phyloP scores from a whole-genome alignment of 2,329 filamentous ascomycete species.

The Colletotrichum costaricense region DNA sequence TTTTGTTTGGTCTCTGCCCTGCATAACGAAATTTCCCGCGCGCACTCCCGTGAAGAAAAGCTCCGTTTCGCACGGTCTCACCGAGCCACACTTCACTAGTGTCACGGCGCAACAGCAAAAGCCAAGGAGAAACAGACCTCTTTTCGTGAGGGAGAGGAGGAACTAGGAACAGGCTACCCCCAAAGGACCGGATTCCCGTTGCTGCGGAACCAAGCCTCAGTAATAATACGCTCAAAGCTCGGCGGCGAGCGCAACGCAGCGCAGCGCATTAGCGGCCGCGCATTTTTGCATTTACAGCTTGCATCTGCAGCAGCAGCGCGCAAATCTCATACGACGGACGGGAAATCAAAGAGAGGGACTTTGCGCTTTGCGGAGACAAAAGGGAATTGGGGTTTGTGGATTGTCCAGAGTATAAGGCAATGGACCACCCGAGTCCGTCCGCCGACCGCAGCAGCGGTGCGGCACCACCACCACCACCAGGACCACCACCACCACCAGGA shows the following conservation, averaged over 20 bases:
- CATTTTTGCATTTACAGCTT: background rate
- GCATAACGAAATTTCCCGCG: background rate
- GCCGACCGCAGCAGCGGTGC: conserved; percentile 22
- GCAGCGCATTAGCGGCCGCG: background rate
- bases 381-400: no score
- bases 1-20: background rate
- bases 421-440: conserved; percentile 15
- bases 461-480: background rate
- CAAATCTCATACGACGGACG: background rate
- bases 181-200: background rate
- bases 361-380: background rate
- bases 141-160: background rate
- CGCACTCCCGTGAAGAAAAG: background rate
- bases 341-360: background rate
- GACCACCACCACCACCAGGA: no score
- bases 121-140: background rate
- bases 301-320: background rate
- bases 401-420: background rate
- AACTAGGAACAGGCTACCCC: background rate
- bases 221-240: background rate
- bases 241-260: conserved; percentile 1
- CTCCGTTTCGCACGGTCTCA: conserved; percentile 11
- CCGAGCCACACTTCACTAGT: conserved; percentile 17
- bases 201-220: background rate
- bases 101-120: conserved; percentile 7